Evolutionary conservation across 495 filamentous ascomycete genomes (phyloP).

Genomic region (Neurospora intermedia): DNA sequence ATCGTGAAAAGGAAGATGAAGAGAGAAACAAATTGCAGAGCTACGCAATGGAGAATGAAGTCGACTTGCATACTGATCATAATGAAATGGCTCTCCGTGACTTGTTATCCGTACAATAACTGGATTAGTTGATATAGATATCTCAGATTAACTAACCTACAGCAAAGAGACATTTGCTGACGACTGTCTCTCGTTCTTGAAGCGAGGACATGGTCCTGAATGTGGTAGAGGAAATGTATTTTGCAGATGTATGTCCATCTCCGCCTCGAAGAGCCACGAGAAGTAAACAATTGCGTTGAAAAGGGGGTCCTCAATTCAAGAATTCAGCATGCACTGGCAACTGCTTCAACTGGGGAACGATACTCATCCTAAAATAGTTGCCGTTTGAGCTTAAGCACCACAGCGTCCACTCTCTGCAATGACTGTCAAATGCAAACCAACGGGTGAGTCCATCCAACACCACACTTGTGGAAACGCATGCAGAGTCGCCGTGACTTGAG

Average conservation of each 20-base stretch:
- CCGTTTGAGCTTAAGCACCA: too few species aligned
- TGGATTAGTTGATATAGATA: too few species aligned
- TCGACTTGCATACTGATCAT: not conserved
- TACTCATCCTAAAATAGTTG: not conserved
- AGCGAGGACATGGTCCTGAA: not conserved
- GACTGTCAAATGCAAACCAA: not conserved
- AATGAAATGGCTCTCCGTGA: not conserved
- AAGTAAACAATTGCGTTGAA: not conserved
- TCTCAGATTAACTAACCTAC: too few species aligned
- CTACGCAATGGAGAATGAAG: not conserved
- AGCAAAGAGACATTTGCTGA: not conserved
- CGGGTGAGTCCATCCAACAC: not conserved
- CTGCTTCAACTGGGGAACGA: not conserved
- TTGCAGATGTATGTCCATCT: not conserved
- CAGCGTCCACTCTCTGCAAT: not conserved
- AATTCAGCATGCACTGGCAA: not conserved
- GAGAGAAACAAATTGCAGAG: not conserved
- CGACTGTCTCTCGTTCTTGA: not conserved
- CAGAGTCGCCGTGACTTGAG: not conserved
- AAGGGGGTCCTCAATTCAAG: not conserved
- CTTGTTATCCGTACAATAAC: not conserved
- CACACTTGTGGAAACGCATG: not conserved
- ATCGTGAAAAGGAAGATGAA: not conserved
- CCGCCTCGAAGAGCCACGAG: not conserved
- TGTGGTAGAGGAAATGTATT: not conserved